Conservation (phyloP, 495 filamentous ascomycete genomes). For the Neurospora terricola region DNA sequence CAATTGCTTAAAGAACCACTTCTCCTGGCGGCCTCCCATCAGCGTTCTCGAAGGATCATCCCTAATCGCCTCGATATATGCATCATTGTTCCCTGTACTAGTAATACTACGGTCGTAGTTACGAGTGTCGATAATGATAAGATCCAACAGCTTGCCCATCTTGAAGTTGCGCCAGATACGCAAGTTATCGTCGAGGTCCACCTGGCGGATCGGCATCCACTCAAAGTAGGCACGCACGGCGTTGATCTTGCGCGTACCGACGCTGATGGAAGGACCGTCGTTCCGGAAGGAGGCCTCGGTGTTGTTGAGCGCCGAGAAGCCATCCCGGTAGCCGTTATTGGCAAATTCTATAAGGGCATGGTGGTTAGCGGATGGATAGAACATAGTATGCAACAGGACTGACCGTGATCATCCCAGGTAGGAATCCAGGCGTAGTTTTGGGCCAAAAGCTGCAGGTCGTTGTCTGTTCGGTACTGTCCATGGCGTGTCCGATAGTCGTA, state of each 20-base stretch:
- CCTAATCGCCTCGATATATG: conserved; percentile 44
- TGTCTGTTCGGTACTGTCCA: conserved; percentile 35
- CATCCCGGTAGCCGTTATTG: conserved; percentile 53
- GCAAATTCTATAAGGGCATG: conserved; percentile 37
- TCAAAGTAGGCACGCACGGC: conserved; percentile 59
- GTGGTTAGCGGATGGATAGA: neutral
- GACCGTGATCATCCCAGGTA: conserved; percentile 59
- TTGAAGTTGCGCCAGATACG: conserved; percentile 56
- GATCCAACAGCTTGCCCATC: conserved; percentile 50
- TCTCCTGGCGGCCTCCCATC: conserved; percentile 54
- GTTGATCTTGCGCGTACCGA: conserved; percentile 60
- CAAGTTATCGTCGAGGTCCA: conserved; percentile 57
- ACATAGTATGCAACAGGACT: neutral
- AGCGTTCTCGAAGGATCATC: conserved; percentile 48
- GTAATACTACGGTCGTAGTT: conserved; percentile 50
- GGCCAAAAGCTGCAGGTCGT: conserved; percentile 46
- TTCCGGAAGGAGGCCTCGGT: conserved; percentile 52
- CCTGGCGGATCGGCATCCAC: conserved; percentile 45
- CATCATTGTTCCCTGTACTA: conserved; percentile 41
- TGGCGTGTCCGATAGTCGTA: conserved; percentile 50
- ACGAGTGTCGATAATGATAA: conserved; percentile 57
- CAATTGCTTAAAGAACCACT: conserved; percentile 53
- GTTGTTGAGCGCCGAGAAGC: conserved; percentile 46
- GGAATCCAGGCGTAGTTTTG: conserved; percentile 52
- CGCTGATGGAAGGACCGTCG: conserved; percentile 44